These are phyloP conservation scores for Dissophora ornata DNA, from an alignment of 192 early-diverging fungal species.

Conservation along the genomic window DNA sequence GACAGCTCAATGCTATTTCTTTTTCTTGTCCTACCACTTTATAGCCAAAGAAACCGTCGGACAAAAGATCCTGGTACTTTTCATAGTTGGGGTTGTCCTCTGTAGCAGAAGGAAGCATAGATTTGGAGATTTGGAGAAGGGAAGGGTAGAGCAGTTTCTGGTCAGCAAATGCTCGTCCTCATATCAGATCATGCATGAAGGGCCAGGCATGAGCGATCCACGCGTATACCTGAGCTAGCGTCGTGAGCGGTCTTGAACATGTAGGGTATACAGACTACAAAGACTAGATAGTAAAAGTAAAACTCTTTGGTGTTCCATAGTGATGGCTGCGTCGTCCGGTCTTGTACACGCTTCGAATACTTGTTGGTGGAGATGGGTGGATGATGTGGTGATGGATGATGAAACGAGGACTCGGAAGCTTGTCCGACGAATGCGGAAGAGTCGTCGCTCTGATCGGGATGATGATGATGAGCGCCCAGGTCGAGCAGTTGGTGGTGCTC, in stretches of 20 bases:
- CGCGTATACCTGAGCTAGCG: conserved; percentile 68
- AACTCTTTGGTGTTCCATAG: conserved; percentile 78
- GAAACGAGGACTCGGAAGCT: not conserved
- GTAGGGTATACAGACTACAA: conserved; percentile 66
- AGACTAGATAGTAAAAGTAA: conserved; percentile 76
- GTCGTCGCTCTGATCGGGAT: conserved; percentile 7
- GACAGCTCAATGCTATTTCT: too few species aligned
- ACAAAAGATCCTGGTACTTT: conserved; percentile 40
- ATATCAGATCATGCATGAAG: too few species aligned
- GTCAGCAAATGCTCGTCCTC: too few species aligned
- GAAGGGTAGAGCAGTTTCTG: too few species aligned
- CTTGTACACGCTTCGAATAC: conserved; percentile 26
- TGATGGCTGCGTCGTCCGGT: conserved; percentile 60
- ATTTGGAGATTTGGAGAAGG: too few species aligned
- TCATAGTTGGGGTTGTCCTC: conserved; percentile 49
- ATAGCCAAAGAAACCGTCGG: conserved; percentile 52
- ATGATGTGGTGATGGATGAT: not conserved
- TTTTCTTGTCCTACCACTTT: conserved; percentile 25
- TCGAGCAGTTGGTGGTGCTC: conserved; percentile 39
- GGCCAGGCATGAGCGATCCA: too few species aligned
- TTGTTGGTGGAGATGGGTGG: conserved; percentile 27
- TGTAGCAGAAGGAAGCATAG: too few species aligned
- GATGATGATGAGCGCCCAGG: conserved; percentile 11
- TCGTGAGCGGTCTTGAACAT: conserved; percentile 74
- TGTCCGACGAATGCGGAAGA: conserved; percentile 29